Conservation (phyloP, 805 yeast species). For the Lachancea kluyveri region DNA sequence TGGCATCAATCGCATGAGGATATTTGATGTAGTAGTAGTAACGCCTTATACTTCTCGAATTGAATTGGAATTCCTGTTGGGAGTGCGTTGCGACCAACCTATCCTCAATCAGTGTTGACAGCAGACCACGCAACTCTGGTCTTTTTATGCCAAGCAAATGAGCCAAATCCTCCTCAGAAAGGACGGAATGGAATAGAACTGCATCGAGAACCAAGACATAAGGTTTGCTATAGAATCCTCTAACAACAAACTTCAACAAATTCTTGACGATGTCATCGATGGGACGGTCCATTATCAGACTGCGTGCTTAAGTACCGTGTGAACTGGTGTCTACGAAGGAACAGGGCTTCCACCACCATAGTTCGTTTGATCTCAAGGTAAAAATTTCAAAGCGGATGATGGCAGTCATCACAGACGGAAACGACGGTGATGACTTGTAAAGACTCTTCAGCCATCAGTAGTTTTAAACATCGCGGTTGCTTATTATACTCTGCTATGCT, state of each 20-base stretch:
- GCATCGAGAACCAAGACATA: slow-evolving; percentile 85
- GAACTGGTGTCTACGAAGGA: no score
- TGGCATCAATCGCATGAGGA: slow-evolving; percentile 90
- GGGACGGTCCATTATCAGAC: slow-evolving; percentile 30
- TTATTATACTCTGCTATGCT: no score
- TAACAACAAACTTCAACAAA: slow-evolving; percentile 67
- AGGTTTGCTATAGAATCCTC: slow-evolving; percentile 85
- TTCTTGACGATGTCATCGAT: slow-evolving; percentile 38
- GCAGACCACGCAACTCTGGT: slow-evolving; percentile 77
- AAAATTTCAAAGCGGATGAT: no score
- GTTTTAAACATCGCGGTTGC: no score
- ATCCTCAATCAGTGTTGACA: slow-evolving; percentile 81
- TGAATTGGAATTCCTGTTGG: slow-evolving; percentile 64
- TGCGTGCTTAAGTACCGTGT: no score
- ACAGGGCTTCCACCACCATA: no score
- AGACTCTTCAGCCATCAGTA: no score
- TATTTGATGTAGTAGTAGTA: slow-evolving; percentile 83
- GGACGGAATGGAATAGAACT: slow-evolving; percentile 75
- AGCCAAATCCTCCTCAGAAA: slow-evolving; percentile 87
- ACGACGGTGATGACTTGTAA: no score
- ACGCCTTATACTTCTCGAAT: slow-evolving; percentile 59
- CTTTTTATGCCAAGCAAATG: slow-evolving; percentile 76
- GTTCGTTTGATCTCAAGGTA: no score
- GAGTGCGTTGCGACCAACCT: slow-evolving; percentile 63
- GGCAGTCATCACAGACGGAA: no score